These are phyloP conservation scores for Aspergillus piperis DNA, from an alignment of 2,329 filamentous ascomycete genomes.

Conservation along the genomic window DNA sequence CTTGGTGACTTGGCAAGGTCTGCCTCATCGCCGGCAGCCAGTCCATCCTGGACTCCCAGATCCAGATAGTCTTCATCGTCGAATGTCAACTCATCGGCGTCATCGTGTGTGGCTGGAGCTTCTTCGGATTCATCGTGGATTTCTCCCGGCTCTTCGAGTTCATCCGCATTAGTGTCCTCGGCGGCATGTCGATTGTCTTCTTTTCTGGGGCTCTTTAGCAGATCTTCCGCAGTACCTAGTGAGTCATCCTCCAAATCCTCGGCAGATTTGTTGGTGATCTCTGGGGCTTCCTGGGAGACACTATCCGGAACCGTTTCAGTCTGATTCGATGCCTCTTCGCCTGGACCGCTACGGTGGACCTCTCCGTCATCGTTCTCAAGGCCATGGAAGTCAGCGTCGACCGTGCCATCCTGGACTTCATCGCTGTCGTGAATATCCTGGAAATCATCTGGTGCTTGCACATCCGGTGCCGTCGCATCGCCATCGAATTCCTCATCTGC, in stretches of 20 bases:
- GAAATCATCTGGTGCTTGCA: conserved; percentile 14
- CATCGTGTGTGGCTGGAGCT: conserved; percentile 15
- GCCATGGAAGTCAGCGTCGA: conserved; percentile 15
- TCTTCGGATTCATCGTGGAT: conserved; percentile 21
- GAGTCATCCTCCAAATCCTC: conserved; percentile 31
- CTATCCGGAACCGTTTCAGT: conserved; percentile 23
- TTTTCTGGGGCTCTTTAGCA: conserved; percentile 31
- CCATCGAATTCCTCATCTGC: neutral
- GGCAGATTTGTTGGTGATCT: conserved; percentile 16
- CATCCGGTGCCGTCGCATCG: conserved; percentile 12
- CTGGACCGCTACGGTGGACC: conserved; percentile 13
- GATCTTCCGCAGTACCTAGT: conserved; percentile 36
- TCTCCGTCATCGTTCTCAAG: conserved; percentile 17
- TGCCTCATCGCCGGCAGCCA: conserved; percentile 25
- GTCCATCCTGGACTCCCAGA: conserved; percentile 29
- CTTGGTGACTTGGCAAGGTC: conserved; percentile 24
- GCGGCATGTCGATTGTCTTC: conserved; percentile 13
- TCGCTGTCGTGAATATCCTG: conserved; percentile 13
- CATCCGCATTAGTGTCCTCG: conserved; percentile 16
- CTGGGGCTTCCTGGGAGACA: conserved; percentile 10
- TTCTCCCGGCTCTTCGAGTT: conserved; percentile 19
- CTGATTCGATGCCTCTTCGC: conserved; percentile 20
- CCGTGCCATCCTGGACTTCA: conserved; percentile 16
- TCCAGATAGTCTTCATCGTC: conserved; percentile 43
- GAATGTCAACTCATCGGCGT: conserved; percentile 27